phyloP scores from a whole-genome alignment of 2,329 filamentous ascomycete species.

The Aspergillus aculeatus region DNA sequence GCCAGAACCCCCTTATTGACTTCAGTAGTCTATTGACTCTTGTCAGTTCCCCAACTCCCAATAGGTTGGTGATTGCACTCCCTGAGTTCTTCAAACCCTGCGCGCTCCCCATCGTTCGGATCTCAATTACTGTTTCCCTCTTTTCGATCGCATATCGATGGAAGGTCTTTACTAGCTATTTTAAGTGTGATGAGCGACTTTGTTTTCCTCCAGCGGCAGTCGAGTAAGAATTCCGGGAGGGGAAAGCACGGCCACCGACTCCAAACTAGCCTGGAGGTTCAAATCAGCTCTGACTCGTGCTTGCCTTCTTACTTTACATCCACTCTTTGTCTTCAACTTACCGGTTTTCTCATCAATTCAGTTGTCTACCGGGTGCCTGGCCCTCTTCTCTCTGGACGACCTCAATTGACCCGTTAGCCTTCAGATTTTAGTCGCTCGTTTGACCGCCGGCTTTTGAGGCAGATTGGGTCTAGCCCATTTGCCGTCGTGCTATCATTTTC shows the following conservation, averaged over 20 bases:
- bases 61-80: neutral
- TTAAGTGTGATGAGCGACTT: neutral
- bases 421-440: neutral
- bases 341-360: neutral
- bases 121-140: neutral
- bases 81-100: conserved; percentile 7
- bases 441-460: no score
- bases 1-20: conserved; percentile 3
- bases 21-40: neutral
- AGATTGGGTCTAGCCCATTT: no score
- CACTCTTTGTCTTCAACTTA: neutral
- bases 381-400: neutral
- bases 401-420: neutral
- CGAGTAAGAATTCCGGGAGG: neutral
- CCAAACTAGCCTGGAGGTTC: no score
- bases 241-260: neutral
- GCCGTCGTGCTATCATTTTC: neutral
- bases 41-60: conserved; percentile 6
- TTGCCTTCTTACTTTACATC: no score
- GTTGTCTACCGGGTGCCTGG: neutral
- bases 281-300: no score
- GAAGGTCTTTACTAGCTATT: neutral
- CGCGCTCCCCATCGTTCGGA: neutral
- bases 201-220: neutral
- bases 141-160: neutral